Base-by-base conservation (phyloP, 345 rosid genomes). In the Ceriops tagal region DNA sequence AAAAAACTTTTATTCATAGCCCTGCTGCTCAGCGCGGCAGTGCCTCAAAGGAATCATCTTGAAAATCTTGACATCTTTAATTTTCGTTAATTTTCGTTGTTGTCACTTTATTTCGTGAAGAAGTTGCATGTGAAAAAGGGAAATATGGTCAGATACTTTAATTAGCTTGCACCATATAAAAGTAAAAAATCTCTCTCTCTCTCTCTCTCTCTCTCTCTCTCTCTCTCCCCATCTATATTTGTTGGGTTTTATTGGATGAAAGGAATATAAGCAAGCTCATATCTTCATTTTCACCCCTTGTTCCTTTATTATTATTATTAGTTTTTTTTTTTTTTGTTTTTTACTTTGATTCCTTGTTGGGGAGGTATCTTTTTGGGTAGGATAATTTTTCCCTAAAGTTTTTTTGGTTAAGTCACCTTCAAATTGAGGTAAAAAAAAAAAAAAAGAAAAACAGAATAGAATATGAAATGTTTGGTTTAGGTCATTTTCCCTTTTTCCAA, bases 381-480 rank as follows among this genome's bases (percentile, higher is more conserved):
- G 71, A 43, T 13, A 2, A 62, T 64, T 67, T 71, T 64, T 37
- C 60, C 73, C 76, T 57, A 43, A 65, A 73, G 27, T 67, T 74
- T 74, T 71, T 71, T 77, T 71, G 64, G 24, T 24, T 55, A 27
- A 53, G 80, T 75, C 80, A 66, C 66, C 72, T 66, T 69, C 82
- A 43, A 15, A 58, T 66, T 58, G 62, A 58, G 71, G n/a, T 13
- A 3, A 43, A 43, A 43, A 13, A 43, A 7, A 35, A 39, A 9
- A 39, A 53, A 7, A 35, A 39, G 1, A 39, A 53, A 43, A 31
- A 31, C 59, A 27, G 27, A 46, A 22, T 68, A 65, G 58, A 70
- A 60, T 3, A 16, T 49, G 72, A 20, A 61, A 62, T 72, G 83
- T 77, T 77, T 69, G 86, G 83, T 77, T 72, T 34, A 27, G 65